phyloP scores from a whole-genome alignment of 306 rosid genomes.

The Vicia faba region DNA sequence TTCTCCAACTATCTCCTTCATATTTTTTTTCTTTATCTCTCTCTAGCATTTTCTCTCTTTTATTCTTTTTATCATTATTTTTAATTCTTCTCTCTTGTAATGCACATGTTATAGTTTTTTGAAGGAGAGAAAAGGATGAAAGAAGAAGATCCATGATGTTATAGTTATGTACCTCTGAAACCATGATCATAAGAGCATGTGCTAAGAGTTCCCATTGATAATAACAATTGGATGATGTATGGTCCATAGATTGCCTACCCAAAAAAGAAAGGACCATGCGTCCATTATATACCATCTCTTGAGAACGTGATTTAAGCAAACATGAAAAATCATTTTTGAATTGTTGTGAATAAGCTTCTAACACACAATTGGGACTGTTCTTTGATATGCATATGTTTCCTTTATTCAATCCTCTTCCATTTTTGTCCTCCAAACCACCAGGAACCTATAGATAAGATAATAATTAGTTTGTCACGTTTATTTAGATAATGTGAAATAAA shows the following conservation, averaged over 20 bases:
- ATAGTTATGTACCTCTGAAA: slow-evolving; percentile 45
- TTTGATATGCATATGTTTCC: slow-evolving; percentile 69
- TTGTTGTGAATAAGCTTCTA: slow-evolving; percentile 63
- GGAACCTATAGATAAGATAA: slow-evolving; percentile 45
- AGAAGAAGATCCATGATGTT: too few species aligned
- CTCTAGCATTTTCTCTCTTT: too few species aligned
- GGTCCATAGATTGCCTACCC: slow-evolving; percentile 59
- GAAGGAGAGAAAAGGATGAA: too few species aligned
- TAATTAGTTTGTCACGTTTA: too few species aligned
- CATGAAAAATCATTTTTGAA: slow-evolving; percentile 52
- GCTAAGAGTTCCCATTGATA: slow-evolving; percentile 76
- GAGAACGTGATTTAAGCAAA: slow-evolving; percentile 59
- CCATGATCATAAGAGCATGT: slow-evolving; percentile 58
- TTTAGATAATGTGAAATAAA: too few species aligned
- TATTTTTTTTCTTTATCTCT: too few species aligned
- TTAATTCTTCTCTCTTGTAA: too few species aligned
- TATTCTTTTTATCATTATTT: too few species aligned
- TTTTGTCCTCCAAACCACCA: slow-evolving; percentile 31
- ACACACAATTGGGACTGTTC: slow-evolving; percentile 58
- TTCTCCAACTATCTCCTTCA: too few species aligned
- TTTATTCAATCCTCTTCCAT: slow-evolving; percentile 45
- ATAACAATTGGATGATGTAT: slow-evolving; percentile 49
- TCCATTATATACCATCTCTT: slow-evolving; percentile 55
- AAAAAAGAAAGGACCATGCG: slow-evolving; percentile 68
- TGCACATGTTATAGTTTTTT: too few species aligned